Conservation (phyloP, 305 asterid genomes). For the Fraxinus xanthoxyloides region DNA sequence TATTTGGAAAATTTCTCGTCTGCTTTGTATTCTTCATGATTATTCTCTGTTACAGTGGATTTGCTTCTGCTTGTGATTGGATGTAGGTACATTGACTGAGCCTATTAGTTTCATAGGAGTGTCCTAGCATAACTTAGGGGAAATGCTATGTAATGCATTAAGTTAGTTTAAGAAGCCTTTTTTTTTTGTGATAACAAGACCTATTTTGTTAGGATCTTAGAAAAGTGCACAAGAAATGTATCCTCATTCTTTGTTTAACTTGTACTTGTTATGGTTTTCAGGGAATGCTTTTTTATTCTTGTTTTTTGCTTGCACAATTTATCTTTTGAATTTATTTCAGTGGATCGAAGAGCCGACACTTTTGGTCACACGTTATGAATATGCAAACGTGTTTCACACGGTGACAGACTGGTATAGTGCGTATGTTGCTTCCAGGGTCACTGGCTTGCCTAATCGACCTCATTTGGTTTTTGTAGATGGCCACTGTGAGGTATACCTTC, state of each 20-base stretch:
- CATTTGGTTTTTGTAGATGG: conserved; percentile 90
- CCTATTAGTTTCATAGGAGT: not conserved
- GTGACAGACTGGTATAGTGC: conserved; percentile 97
- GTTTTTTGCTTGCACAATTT: not conserved
- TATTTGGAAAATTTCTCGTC: not conserved
- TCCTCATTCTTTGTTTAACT: no score
- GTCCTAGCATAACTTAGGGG: not conserved
- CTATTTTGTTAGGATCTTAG: not conserved
- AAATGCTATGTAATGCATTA: not conserved
- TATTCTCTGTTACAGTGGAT: not conserved
- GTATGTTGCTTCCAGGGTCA: conserved; percentile 80
- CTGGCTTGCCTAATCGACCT: conserved; percentile 88
- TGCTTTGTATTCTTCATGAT: not conserved
- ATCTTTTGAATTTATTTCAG: conserved; percentile 42
- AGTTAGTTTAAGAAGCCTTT: not conserved
- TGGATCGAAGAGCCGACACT: conserved; percentile 95
- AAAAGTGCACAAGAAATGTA: not conserved
- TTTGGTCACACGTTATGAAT: conserved; percentile 85
- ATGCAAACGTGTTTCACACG: conserved; percentile 95
- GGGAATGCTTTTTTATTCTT: not conserved
- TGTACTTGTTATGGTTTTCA: no score
- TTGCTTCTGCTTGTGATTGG: not conserved
- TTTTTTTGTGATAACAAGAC: not conserved
- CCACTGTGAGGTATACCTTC: conserved; percentile 75
- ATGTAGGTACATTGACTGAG: not conserved